Evolutionary conservation across 2,329 filamentous ascomycete genomes (phyloP).

Genomic region (Xylaria sp.): DNA sequence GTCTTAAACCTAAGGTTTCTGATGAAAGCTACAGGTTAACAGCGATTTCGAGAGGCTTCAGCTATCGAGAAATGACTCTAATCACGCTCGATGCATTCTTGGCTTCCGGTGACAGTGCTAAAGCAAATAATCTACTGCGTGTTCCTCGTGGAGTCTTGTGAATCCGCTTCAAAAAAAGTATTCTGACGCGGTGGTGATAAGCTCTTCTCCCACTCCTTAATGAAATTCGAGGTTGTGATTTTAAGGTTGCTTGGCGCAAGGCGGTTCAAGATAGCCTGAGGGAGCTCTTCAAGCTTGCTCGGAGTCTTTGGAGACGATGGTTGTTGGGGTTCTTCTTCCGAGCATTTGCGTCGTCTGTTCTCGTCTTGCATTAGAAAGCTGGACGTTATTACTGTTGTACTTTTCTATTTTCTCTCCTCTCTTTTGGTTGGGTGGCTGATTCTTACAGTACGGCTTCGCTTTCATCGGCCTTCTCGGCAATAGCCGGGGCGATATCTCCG

Average conservation of each 20-base stretch:
- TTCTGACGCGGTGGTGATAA: slow-evolving; percentile 64
- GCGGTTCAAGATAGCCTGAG: slow-evolving; percentile 78
- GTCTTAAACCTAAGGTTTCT: neutral
- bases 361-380: slow-evolving; percentile 42
- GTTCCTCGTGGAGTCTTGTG: slow-evolving; percentile 31
- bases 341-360: slow-evolving; percentile 48
- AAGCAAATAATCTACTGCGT: slow-evolving; percentile 19
- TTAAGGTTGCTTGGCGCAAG: slow-evolving; percentile 81
- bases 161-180: slow-evolving; percentile 37
- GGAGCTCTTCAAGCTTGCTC: slow-evolving; percentile 64
- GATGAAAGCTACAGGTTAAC: neutral
- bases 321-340: slow-evolving; percentile 44
- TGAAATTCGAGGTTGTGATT: slow-evolving; percentile 83
- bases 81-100: neutral
- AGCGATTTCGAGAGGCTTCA: neutral
- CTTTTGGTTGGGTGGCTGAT: slow-evolving; percentile 32
- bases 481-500: slow-evolving; percentile 58
- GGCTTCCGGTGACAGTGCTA: neutral
- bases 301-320: slow-evolving; percentile 49
- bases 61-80: neutral
- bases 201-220: slow-evolving; percentile 91
- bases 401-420: neutral
- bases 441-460: slow-evolving; percentile 62
- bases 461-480: slow-evolving; percentile 62
- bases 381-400: slow-evolving; percentile 11